Base-by-base conservation (phyloP, 2,329 filamentous ascomycete genomes). In the Blastomyces silverae region DNA sequence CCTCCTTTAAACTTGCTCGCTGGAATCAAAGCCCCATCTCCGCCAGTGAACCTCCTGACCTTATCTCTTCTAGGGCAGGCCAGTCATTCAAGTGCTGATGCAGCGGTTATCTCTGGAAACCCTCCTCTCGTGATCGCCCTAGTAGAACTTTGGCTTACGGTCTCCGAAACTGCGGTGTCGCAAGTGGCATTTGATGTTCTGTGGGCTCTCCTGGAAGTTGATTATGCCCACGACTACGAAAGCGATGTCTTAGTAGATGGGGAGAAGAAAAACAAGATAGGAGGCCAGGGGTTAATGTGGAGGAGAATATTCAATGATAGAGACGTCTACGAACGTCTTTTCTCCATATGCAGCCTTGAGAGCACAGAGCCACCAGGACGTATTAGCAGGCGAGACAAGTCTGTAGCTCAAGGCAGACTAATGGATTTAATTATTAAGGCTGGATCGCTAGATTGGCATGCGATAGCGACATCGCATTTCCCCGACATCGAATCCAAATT, bases 251-350 rank as follows among this genome's bases (percentile, higher is more conserved):
- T 64, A 4, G 62, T 67, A 66, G 56, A 70, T 67, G 48, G 70
- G 65, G 61, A 72, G 69, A 66, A 71, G 67, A 56, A 70, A 69
- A 69, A 73, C 73, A 65, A 76, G 20, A n/a, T 69, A 61, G 68
- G 66, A 70, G 80, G 81, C 3, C 81, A 83, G 67, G 82, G 82
- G 0, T 74, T 86, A 0, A 78, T 88, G 70, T 87, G 85, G 85
- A 82, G 84, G 70, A 81, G 86, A 22, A 69, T 88, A 0, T 87
- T 88, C 69, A 79, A 80, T 2, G 86, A 88, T 67, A 81, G 79
- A 65, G 80, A 86, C 69, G 80, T 87, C 7, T 86, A 86, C 68
- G 77, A 77, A 1, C 75, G 81, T 8, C 76, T 87, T 42, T 88
- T 85, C 73, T 79, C 81, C 39, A 77, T 82, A 62, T 86, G 82